Base-by-base conservation (phyloP, 768 basidiomycete genomes). In the Lactifluus piperatus region DNA sequence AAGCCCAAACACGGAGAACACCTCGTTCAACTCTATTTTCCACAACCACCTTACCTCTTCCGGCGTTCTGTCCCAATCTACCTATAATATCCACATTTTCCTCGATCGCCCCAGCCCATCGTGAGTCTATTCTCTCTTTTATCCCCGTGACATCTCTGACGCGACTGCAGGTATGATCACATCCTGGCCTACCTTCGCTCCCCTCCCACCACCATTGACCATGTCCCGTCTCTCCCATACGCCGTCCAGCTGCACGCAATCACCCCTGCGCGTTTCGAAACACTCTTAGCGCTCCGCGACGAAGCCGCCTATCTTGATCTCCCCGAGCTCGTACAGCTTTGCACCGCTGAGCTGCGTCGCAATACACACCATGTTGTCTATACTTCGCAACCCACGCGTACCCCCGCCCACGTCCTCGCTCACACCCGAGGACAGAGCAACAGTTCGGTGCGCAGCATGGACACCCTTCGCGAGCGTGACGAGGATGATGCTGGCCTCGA, bases 301-400 rank as follows among this genome's bases (percentile, higher is more conserved):
- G 90, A 93, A 68, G 86, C 90, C 2, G 74, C 75, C 43, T 90
- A 83, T 67, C 81, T 92, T n/a, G 82, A 80, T 27, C 81, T 92
- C 53, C 77, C 78, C 0, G 79, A 78, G 46, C 77, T 93, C 18
- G 75, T 81, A 60, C 77, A 75, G 62, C 76, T 93, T 2, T 91
- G 90, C 67, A 71, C 72, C 8, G 81, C 83, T 18, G 87, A 91
- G 71, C 76, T 91, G 37, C 77, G 78, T n/a, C 79, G 79, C 50
- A 74, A 71, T 29, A 68, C 75, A 27, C 49, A 43, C 32, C 49
- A 49, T 14, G 7, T 29, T 14, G 7, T 29, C 7, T 11, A 45
- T 22, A 69, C 74, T 20, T 3, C 46, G 6, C 57, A 59, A 47
- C 47, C 27, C 2, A 14, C 34, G 18, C 48, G 57, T 43, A 36